These are phyloP conservation scores for Zopfochytrium polystomum DNA, from an alignment of 371 early-diverging fungal species.

Conservation along the genomic window DNA sequence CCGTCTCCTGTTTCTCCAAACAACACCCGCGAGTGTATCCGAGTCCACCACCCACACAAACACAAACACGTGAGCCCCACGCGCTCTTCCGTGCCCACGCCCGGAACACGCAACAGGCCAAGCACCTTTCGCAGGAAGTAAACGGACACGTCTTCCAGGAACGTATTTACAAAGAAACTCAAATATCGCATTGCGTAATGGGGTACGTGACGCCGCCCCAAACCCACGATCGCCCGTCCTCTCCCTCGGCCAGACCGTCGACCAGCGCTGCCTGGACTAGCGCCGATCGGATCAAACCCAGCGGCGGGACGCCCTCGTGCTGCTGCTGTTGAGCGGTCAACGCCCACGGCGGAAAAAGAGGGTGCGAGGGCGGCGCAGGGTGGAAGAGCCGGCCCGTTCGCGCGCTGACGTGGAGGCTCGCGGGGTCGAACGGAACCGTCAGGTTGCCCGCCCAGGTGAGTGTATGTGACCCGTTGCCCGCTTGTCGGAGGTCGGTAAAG, in stretches of 20 bases:
- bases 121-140: too few relatives aligned
- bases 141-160: too few relatives aligned
- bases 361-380: conserved; percentile 13
- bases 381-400: conserved; percentile 32
- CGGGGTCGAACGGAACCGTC: conserved; percentile 19
- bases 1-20: too few relatives aligned
- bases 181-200: too few relatives aligned
- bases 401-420: conserved; percentile 14
- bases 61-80: too few relatives aligned
- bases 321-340: not conserved
- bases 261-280: conserved; percentile 19
- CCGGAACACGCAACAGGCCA: too few relatives aligned
- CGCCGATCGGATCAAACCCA: conserved; percentile 23
- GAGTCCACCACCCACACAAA: too few relatives aligned
- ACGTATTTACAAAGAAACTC: too few relatives aligned
- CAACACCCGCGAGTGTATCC: too few relatives aligned
- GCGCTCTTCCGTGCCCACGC: too few relatives aligned
- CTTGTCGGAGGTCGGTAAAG: conserved; percentile 20
- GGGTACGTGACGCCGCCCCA: too few relatives aligned
- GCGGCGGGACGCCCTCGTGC: not conserved
- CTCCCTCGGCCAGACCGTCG: conserved; percentile 15
- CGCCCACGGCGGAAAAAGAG: conserved; percentile 19
- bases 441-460: conserved; percentile 22
- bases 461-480: not conserved
- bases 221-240: too few relatives aligned